Evolutionary conservation across 2,329 filamentous ascomycete species (phyloP).

Genomic region (Penicillium sp.): DNA sequence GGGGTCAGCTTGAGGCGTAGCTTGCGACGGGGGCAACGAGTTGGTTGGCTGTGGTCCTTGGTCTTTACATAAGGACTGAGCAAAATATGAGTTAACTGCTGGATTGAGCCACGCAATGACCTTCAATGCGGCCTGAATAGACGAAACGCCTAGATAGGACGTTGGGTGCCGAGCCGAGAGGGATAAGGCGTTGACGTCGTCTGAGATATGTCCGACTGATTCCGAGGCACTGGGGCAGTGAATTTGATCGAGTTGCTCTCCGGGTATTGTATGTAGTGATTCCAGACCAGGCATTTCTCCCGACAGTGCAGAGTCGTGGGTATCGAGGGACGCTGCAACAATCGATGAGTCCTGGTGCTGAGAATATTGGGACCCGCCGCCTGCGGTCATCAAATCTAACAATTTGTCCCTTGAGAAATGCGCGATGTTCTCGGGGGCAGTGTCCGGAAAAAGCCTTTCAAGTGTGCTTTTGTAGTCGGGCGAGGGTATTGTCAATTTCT

Average conservation of each 20-base stretch:
- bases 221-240: constrained; percentile 53
- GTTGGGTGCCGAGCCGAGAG: constrained; percentile 57
- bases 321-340: constrained; percentile 44
- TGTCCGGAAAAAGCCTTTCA: constrained; percentile 60
- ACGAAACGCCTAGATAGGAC: constrained; percentile 71
- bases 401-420: constrained; percentile 58
- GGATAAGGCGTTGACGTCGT: constrained; percentile 68
- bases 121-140: constrained; percentile 69
- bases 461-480: constrained; percentile 60
- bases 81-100: constrained; percentile 45
- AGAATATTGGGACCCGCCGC: constrained; percentile 32
- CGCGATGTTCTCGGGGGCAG: constrained; percentile 53
- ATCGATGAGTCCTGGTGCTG: constrained; percentile 37
- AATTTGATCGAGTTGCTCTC: constrained; percentile 48
- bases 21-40: constrained; percentile 28
- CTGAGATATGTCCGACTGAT: constrained; percentile 59
- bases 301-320: constrained; percentile 33
- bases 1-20: constrained; percentile 11
- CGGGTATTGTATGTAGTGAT: constrained; percentile 67
- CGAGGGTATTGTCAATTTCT: constrained; percentile 2
- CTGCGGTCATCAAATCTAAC: constrained; percentile 51
- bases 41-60: background rate
- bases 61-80: constrained; percentile 32
- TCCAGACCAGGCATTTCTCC: constrained; percentile 51
- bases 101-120: constrained; percentile 61